phyloP scores from a whole-genome alignment of 2,329 filamentous ascomycete genomes.

The Coniochaeta ligniaria region DNA sequence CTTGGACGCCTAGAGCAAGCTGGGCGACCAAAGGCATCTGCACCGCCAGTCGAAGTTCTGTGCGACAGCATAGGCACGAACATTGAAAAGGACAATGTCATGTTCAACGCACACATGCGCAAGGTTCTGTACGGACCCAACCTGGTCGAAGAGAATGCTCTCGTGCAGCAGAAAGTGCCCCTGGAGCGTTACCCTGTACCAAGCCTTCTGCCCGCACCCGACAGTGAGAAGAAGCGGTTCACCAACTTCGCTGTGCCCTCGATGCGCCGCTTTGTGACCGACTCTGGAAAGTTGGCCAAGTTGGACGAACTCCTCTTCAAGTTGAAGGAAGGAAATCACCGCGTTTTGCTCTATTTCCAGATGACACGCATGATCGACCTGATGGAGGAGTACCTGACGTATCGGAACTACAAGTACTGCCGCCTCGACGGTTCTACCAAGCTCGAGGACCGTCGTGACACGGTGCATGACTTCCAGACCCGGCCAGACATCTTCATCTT shows the following conservation, averaged over 20 bases:
- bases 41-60: constrained; percentile 76
- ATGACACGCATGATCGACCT: constrained; percentile 99
- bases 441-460: constrained; percentile 92
- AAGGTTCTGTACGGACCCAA: constrained; percentile 65
- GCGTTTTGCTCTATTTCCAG: constrained; percentile 97
- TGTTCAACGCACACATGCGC: constrained; percentile 76
- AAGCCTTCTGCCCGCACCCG: constrained; percentile 67
- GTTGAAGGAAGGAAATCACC: constrained; percentile 87
- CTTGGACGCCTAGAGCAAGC: constrained; percentile 76
- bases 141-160: constrained; percentile 59
- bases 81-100: constrained; percentile 60
- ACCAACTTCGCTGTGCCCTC: constrained; percentile 90
- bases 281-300: constrained; percentile 91
- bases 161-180: constrained; percentile 68
- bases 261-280: constrained; percentile 95
- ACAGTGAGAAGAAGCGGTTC: constrained; percentile 75
- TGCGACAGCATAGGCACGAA: constrained; percentile 61
- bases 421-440: constrained; percentile 95
- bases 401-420: constrained; percentile 98
- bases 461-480: constrained; percentile 93
- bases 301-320: constrained; percentile 80
- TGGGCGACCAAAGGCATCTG: constrained; percentile 68
- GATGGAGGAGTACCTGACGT: constrained; percentile 98
- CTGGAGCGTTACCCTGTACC: constrained; percentile 54
- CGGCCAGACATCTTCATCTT: constrained; percentile 95